These are phyloP conservation scores for Pythium chondricola DNA, from an alignment of 352 stramenopile genomes.

Conservation along the genomic window DNA sequence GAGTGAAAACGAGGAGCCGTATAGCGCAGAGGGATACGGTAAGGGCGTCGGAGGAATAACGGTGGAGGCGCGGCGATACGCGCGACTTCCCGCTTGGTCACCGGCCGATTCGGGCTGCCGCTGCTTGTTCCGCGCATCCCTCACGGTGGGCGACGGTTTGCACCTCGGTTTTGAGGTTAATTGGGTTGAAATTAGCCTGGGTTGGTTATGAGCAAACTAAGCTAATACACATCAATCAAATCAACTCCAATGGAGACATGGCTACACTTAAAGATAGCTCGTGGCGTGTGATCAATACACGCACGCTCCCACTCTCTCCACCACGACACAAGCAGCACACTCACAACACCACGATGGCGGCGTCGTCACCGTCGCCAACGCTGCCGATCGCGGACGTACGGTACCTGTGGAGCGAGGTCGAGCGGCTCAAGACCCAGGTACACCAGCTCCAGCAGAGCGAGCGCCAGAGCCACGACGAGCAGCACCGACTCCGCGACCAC, in stretches of 20 bases:
- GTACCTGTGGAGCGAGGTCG: constrained; percentile 52
- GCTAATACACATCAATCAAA: no score
- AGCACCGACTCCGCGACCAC: constrained; percentile 25
- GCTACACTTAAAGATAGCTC: constrained; percentile 9
- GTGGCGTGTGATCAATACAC: not conserved
- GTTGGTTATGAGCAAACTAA: not conserved
- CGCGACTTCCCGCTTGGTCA: no score
- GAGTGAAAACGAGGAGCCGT: not conserved
- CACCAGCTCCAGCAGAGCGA: constrained; percentile 29
- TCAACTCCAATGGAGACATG: no score
- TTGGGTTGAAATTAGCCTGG: no score
- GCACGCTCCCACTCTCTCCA: not conserved
- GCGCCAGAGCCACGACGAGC: constrained; percentile 22
- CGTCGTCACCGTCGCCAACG: not conserved
- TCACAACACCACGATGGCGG: not conserved
- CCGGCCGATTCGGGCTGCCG: constrained; percentile 1
- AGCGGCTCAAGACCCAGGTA: constrained; percentile 47
- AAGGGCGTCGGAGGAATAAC: no score
- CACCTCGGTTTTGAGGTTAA: no score
- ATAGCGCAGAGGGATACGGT: not conserved
- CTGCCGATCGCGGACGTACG: constrained; percentile 31
- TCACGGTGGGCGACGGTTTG: no score
- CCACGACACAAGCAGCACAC: no score
- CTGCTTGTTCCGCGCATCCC: constrained; percentile 1
- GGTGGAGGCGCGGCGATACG: no score